These are phyloP conservation scores for Apiospora aurea DNA, from an alignment of 2,329 filamentous ascomycete species.

Conservation along the genomic window DNA sequence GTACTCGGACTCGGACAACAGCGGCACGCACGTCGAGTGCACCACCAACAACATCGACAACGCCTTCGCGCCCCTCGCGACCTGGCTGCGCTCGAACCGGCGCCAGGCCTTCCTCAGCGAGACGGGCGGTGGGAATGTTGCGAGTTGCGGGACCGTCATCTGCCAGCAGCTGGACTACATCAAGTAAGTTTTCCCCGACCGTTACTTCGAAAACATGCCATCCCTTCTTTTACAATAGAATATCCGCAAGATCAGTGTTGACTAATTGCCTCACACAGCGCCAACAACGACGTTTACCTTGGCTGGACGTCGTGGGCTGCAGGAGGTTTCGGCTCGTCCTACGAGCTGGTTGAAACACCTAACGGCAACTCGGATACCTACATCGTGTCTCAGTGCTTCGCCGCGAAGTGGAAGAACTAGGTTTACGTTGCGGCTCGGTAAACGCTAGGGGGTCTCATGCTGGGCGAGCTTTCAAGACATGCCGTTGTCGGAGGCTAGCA, in stretches of 20 bases:
- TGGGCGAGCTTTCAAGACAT: neutral
- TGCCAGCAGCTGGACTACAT: conserved; percentile 43
- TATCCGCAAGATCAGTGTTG: neutral
- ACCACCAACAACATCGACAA: conserved; percentile 49
- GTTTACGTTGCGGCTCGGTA: neutral
- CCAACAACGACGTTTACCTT: conserved; percentile 37
- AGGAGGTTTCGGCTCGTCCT: conserved; percentile 31
- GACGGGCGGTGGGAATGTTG: conserved; percentile 46
- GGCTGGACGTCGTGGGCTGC: conserved; percentile 39
- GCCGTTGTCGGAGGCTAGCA: conserved; percentile 13
- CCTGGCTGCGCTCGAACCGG: conserved; percentile 42
- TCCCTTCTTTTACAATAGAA: neutral
- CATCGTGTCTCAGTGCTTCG: conserved; percentile 51
- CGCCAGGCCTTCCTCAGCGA: conserved; percentile 45
- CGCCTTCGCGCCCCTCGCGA: conserved; percentile 43
- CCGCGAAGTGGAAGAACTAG: conserved; percentile 44
- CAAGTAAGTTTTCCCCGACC: conserved; percentile 28
- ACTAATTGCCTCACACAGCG: neutral
- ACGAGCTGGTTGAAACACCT: conserved; percentile 53
- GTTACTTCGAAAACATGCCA: neutral
- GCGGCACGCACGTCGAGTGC: conserved; percentile 59
- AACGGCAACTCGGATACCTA: conserved; percentile 45
- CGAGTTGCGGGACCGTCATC: conserved; percentile 41
- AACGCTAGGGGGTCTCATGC: neutral
- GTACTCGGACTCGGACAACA: conserved; percentile 65